Base-by-base conservation (phyloP, 2,329 filamentous ascomycete genomes). In the Xylaria sp. region DNA sequence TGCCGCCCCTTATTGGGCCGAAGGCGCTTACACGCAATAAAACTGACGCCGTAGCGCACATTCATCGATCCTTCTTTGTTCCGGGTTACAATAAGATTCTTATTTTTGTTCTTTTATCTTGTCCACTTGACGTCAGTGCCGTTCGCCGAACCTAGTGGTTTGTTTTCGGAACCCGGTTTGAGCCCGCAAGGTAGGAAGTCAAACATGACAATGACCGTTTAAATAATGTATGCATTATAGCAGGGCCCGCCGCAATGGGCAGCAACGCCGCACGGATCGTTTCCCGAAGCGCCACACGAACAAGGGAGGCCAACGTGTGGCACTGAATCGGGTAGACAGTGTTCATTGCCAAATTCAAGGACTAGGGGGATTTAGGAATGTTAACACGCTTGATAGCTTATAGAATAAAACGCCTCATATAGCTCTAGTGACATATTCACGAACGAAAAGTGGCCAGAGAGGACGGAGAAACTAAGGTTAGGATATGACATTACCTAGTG, bases 1-100 rank as follows among this genome's bases (percentile, higher is more conserved):
- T 61, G 55, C 52, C 65, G 63, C 59, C 59, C 47, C 51, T 59
- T 43, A 31, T 35, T 38, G 29, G 38, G 54, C 52, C n/a, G 51
- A 58, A 57, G 63, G 63, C 63, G 64, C 64, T 60, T 55, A 43
- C 46, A 44, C 47, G 38, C 38, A 43, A 48, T 10, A 35, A 29
- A 49, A 51, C 52, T 52, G 54, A 47, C 59, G 62, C 44, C 47
- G 55, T 49, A 58, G 51, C 49, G 54, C 52, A 33, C 35, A 31
- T 35, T 7, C 27, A 59, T 35, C 31, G 40, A 55, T 35, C 38
- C 27, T 27, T 31, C 33, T 31, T 53, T 17, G 13, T n/a, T 31
- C 33, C 21, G 6, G 15, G 15, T 33, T 35, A n/a, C 37, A 6
- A 46, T 44, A 33, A 37, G 11, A 27, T 59, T 40, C 41, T 38